Conservation (phyloP, 2,329 filamentous ascomycete genomes). For the Ophiostoma himal-ulmi region DNA sequence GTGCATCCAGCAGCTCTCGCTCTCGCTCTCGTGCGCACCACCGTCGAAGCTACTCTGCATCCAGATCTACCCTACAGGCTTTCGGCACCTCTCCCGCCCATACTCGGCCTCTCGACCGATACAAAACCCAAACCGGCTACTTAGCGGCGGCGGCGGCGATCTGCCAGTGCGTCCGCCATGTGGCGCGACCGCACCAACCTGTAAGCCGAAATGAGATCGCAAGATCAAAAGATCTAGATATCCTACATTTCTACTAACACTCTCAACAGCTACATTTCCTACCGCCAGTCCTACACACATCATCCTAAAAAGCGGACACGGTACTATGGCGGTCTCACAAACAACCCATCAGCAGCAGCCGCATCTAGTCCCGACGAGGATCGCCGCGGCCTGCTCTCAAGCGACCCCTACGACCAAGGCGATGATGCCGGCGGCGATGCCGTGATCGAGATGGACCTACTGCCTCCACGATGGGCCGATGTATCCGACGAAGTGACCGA, state of each 20-base stretch:
- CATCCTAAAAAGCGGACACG: constrained; percentile 82
- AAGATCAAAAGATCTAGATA: neutral
- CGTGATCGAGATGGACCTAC: constrained; percentile 95
- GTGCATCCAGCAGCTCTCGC: neutral
- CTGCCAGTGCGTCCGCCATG: constrained; percentile 61
- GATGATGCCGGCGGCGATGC: constrained; percentile 76
- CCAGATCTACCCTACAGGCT: neutral
- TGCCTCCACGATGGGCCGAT: constrained; percentile 94
- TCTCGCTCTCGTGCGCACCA: neutral
- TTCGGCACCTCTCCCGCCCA: neutral
- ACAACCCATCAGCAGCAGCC: constrained; percentile 38
- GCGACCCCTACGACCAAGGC: constrained; percentile 66
- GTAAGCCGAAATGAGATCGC: constrained; percentile 47
- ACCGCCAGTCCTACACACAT: constrained; percentile 96
- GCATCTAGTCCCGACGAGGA: constrained; percentile 48
- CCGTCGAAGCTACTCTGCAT: neutral
- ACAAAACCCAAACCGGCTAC: neutral
- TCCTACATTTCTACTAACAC: neutral
- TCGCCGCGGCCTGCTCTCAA: constrained; percentile 75
- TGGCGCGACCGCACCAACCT: constrained; percentile 99
- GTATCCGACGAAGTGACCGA: constrained; percentile 90
- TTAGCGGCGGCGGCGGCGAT: constrained; percentile 24
- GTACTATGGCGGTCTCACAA: constrained; percentile 42
- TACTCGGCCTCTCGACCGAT: constrained; percentile 5
- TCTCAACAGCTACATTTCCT: constrained; percentile 84